Percentiles rank a stretch among this genome's conserved stretches.
Conservation (phyloP, 2,329 filamentous ascomycete genomes). For the Trichoderma simmonsii region DNA sequence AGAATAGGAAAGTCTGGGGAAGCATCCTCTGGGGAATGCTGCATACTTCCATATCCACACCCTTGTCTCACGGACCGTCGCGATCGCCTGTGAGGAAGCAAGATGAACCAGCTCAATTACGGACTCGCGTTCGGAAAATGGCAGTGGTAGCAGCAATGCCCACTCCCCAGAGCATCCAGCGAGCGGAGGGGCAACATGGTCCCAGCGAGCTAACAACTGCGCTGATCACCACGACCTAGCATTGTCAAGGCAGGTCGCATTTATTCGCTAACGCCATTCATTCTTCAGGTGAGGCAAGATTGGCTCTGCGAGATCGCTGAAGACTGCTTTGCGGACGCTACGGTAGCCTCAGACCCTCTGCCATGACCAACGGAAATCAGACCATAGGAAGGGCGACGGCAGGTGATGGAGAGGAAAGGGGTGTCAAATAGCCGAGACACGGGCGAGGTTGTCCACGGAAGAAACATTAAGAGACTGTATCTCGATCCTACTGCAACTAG, state of each 20-base stretch:
- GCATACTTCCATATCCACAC: conserved; percentile 5
- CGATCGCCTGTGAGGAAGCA: conserved; percentile 3
- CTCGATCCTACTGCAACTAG: neutral
- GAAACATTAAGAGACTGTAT: neutral
- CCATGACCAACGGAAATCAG: neutral
- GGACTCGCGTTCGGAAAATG: neutral
- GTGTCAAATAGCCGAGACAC: conserved; percentile 12
- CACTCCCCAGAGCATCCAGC: neutral
- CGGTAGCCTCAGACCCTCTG: neutral
- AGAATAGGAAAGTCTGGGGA: conserved; percentile 14
- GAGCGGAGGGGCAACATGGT: neutral
- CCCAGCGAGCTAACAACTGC: neutral
- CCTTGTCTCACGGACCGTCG: conserved; percentile 15
- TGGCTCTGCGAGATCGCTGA: conserved; percentile 1
- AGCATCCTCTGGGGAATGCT: conserved; percentile 2
- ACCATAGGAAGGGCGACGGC: neutral
- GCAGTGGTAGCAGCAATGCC: neutral
- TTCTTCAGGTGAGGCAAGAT: conserved; percentile 11
- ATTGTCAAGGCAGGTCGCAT: neutral
- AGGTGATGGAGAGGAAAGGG: neutral
- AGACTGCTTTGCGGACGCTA: neutral
- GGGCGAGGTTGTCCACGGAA: neutral
- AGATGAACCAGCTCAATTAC: conserved; percentile 3
- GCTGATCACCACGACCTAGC: neutral
- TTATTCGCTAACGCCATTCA: conserved; percentile 13